Conservation (phyloP, 306 rosid species). For the Prunus mongolica region DNA sequence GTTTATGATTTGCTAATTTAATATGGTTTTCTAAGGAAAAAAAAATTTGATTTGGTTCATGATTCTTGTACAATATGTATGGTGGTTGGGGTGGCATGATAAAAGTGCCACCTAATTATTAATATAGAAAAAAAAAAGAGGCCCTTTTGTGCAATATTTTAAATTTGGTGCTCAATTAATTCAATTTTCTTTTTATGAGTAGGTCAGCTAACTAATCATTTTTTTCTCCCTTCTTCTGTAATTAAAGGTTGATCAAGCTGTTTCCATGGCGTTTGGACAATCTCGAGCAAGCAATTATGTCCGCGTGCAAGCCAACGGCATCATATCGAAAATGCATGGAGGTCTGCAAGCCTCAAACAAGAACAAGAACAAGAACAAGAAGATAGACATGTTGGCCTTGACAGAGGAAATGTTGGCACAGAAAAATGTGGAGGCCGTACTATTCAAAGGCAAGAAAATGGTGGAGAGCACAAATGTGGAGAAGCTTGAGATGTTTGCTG, state of each 20-base stretch:
- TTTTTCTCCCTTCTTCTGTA: background rate
- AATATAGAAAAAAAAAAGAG: background rate
- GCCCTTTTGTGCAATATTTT: background rate
- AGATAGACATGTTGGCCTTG: slow-evolving; percentile 37
- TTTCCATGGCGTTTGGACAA: slow-evolving; percentile 85
- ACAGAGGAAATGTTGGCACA: slow-evolving; percentile 64
- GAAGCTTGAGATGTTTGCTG: slow-evolving; percentile 60
- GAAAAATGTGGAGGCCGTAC: slow-evolving; percentile 66
- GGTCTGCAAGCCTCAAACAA: slow-evolving; percentile 5
- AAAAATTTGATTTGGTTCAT: background rate
- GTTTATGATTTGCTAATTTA: too few relatives aligned
- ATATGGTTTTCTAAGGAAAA: background rate
- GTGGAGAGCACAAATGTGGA: slow-evolving; percentile 57
- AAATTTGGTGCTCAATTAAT: background rate
- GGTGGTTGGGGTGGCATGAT: slow-evolving; percentile 35
- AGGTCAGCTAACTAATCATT: slow-evolving; percentile 21
- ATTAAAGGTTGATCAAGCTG: slow-evolving; percentile 87
- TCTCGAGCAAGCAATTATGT: slow-evolving; percentile 58
- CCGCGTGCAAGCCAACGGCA: slow-evolving; percentile 60
- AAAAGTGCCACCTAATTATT: slow-evolving; percentile 24
- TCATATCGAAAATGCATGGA: slow-evolving; percentile 21
- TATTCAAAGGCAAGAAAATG: slow-evolving; percentile 71
- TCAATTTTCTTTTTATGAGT: slow-evolving; percentile 9
- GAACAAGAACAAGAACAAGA: slow-evolving; percentile 17
- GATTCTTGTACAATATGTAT: background rate